phyloP scores from a whole-genome alignment of 2,329 filamentous ascomycete species.

The Dactylellina drechsleri region DNA sequence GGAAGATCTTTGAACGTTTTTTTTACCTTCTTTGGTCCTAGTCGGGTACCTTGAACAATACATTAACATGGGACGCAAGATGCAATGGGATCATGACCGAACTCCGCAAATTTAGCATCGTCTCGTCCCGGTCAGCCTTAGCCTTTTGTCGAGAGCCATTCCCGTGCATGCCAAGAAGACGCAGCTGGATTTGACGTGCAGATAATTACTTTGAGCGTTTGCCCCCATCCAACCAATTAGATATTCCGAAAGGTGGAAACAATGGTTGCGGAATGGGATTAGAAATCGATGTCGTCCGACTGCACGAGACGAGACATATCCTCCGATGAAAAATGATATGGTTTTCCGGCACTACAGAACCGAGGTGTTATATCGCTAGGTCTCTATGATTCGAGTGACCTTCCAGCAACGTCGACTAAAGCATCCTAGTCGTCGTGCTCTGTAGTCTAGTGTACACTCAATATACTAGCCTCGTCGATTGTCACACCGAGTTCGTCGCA shows the following conservation, averaged over 20 bases:
- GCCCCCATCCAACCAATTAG: background rate
- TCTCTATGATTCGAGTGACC: no score
- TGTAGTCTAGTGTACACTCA: no score
- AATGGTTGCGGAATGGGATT: no score
- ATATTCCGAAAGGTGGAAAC: background rate
- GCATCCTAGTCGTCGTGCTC: no score
- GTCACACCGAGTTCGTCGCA: no score
- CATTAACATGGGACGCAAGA: slow-evolving; percentile 26
- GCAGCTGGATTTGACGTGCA: slow-evolving; percentile 45
- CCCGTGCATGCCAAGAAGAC: slow-evolving; percentile 22
- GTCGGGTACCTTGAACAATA: background rate
- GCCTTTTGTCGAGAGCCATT: slow-evolving; percentile 30
- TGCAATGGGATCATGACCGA: slow-evolving; percentile 31
- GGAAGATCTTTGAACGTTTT: slow-evolving; percentile 37
- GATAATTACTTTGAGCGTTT: background rate
- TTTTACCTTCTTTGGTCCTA: slow-evolving; percentile 13
- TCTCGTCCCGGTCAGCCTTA: slow-evolving; percentile 24
- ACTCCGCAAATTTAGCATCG: slow-evolving; percentile 33
- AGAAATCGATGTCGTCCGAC: no score
- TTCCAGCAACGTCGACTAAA: no score
- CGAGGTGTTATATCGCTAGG: no score
- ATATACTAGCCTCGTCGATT: no score
- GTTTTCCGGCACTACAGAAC: no score
- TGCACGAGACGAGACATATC: no score
- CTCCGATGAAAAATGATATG: no score